Evolutionary conservation across 768 basidiomycete species (phyloP).

Genomic region (Panellus pusillus): DNA sequence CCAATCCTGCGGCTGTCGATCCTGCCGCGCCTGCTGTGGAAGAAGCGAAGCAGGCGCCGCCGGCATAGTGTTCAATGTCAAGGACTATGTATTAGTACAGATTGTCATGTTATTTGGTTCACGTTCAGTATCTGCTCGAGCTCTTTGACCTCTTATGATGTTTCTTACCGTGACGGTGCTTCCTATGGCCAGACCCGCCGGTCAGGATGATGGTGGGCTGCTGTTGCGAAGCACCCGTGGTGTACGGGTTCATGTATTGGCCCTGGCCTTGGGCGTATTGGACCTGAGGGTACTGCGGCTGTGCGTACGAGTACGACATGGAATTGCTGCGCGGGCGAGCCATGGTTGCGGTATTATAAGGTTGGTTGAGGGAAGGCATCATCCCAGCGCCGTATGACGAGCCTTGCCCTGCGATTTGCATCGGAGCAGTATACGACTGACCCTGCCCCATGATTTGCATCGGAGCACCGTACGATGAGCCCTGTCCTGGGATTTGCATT

Average conservation of each 20-base stretch:
- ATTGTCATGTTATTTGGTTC: not conserved
- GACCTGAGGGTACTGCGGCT: constrained; percentile 16
- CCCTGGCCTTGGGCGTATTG: constrained; percentile 14
- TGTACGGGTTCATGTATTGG: constrained; percentile 8
- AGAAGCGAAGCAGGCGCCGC: constrained; percentile 3
- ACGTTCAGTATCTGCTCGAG: not conserved
- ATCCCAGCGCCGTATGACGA: constrained; percentile 18
- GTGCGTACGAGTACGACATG: constrained; percentile 33
- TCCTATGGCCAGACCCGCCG: constrained; percentile 26
- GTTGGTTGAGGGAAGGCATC: constrained; percentile 16
- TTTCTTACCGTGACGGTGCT: constrained; percentile 29
- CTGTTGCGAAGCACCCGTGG: constrained; percentile 18
- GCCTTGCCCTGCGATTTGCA: constrained; percentile 18
- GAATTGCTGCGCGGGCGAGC: constrained; percentile 34
- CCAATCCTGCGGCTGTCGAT: constrained; percentile 19
- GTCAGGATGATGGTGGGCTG: constrained; percentile 32
- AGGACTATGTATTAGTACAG: not conserved
- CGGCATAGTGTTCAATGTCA: not conserved
- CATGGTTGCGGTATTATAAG: constrained; percentile 18
- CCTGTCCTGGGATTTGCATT: constrained; percentile 19
- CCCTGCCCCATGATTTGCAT: constrained; percentile 20
- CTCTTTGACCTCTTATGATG: constrained; percentile 30
- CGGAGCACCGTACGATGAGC: constrained; percentile 17
- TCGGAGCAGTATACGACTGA: constrained; percentile 17
- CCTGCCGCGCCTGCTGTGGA: constrained; percentile 1